These are phyloP conservation scores for Populus tremula DNA, from an alignment of 345 rosid genomes.

Conservation along the genomic window DNA sequence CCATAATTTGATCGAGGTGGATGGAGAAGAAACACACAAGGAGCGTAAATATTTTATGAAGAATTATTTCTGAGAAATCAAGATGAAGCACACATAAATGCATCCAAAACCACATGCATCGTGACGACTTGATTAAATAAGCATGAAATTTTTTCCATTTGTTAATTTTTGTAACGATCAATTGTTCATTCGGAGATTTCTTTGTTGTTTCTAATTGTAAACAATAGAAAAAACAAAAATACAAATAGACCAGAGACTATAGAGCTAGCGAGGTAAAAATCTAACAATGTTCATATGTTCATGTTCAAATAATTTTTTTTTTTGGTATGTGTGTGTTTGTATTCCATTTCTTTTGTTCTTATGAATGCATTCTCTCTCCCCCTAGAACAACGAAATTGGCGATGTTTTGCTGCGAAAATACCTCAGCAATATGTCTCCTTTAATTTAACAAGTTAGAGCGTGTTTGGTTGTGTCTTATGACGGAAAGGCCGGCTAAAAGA, in stretches of 20 bases:
- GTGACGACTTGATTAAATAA: neutral
- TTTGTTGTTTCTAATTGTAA: neutral
- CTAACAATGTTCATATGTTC: neutral
- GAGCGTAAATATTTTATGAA: constrained; percentile 17
- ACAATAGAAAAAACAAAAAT: neutral
- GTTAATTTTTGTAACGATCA: neutral
- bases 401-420: neutral
- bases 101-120: neutral
- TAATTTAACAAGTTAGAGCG: no score
- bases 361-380: neutral
- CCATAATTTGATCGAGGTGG: constrained; percentile 57
- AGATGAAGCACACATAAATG: neutral
- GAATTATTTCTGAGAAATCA: neutral
- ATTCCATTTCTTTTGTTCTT: neutral
- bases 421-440: no score
- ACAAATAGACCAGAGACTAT: neutral
- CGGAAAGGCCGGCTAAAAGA: neutral
- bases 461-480: neutral
- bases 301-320: neutral
- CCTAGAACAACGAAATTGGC: neutral
- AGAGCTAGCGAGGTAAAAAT: neutral
- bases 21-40: constrained; percentile 26
- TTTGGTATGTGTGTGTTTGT: neutral
- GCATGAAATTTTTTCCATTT: neutral
- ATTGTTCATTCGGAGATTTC: neutral